Percentiles rank a stretch among this genome's conserved stretches.
phyloP scores from a whole-genome alignment of 306 rosid species.

The Casuarina equisetifolia region DNA sequence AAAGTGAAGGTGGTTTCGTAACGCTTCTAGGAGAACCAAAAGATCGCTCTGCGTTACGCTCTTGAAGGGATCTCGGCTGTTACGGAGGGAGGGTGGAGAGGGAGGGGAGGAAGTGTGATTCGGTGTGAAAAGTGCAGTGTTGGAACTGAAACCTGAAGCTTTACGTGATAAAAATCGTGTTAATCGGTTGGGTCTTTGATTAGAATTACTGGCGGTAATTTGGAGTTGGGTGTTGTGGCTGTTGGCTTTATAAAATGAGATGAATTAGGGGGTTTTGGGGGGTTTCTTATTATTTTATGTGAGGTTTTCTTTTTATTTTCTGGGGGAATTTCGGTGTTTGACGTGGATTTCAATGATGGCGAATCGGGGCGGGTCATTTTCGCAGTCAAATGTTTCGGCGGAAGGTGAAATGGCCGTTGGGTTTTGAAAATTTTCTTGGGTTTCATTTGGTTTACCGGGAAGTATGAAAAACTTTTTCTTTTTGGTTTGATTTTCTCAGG shows the following conservation, averaged over 20 bases:
- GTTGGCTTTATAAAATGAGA: conserved; percentile 22
- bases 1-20: conserved; percentile 35
- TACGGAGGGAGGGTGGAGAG: conserved; percentile 4
- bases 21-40: conserved; percentile 24
- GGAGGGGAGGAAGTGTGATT: not conserved
- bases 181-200: conserved; percentile 12
- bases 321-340: conserved; percentile 24
- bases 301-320: conserved; percentile 8
- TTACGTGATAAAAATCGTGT: conserved; percentile 5
- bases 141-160: conserved; percentile 35
- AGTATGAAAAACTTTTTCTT: not conserved
- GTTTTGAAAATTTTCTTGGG: conserved; percentile 11
- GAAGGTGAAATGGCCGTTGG: conserved; percentile 45
- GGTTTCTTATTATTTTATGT: not conserved
- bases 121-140: not conserved
- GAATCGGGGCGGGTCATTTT: conserved; percentile 55
- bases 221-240: not conserved
- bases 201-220: not conserved
- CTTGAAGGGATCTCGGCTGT: conserved; percentile 23
- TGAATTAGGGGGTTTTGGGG: not conserved
- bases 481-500: conserved; percentile 13
- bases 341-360: conserved; percentile 58
- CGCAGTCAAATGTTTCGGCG: conserved; percentile 42
- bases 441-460: not conserved
- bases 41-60: conserved; percentile 35